These are phyloP conservation scores for Trametes versicolor DNA, from an alignment of 1,284 basidiomycete genomes.

Conservation along the genomic window DNA sequence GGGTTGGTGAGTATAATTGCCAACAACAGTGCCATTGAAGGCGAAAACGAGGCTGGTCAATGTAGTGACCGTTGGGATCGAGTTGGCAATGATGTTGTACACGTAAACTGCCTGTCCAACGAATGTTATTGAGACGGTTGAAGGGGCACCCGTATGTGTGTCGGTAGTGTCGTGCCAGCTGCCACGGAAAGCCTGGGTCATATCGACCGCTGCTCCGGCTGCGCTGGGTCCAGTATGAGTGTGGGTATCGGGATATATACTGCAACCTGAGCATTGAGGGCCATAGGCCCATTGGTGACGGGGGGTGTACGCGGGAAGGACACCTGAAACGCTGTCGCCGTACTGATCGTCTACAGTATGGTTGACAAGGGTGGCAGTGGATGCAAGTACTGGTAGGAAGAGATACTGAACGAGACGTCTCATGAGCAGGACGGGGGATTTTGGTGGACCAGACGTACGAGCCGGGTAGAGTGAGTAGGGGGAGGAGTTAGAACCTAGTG, in stretches of 20 bases:
- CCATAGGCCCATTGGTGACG: background rate
- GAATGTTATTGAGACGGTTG: slow-evolving; percentile 8
- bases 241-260: background rate
- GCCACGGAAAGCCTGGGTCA: background rate
- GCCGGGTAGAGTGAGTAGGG: background rate
- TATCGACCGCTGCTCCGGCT: background rate
- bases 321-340: background rate
- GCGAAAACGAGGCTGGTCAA: slow-evolving; percentile 14
- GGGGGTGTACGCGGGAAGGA: background rate
- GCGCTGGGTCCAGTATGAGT: background rate
- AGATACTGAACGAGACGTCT: background rate
- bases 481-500: background rate
- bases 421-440: background rate
- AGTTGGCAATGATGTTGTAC: slow-evolving; percentile 22
- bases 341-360: slow-evolving; percentile 11
- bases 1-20: slow-evolving; percentile 1
- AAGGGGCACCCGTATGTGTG: background rate
- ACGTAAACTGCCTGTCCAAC: slow-evolving; percentile 20
- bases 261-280: background rate
- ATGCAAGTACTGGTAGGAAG: background rate
- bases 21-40: slow-evolving; percentile 12
- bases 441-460: background rate
- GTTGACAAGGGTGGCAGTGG: slow-evolving; percentile 1
- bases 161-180: slow-evolving; percentile 19
- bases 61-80: background rate